phyloP scores from a whole-genome alignment of 2,329 filamentous ascomycete genomes.

The Fragosphaeria purpurea region DNA sequence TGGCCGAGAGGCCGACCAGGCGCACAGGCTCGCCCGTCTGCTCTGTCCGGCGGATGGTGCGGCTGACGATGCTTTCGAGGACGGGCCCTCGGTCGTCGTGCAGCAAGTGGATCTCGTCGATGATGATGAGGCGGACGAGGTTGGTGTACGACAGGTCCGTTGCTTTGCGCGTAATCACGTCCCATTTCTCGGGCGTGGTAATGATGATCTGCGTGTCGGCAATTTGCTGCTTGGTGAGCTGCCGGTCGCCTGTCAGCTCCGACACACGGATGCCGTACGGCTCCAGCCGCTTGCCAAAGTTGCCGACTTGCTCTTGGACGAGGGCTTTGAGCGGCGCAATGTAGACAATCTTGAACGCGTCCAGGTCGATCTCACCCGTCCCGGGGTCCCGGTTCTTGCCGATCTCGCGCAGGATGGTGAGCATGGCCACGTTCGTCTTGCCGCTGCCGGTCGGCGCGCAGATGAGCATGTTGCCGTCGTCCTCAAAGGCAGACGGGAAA shows the following conservation, averaged over 20 bases:
- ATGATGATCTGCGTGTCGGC: constrained; percentile 96
- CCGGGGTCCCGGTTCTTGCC: constrained; percentile 84
- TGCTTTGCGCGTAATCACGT: constrained; percentile 95
- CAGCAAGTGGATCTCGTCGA: constrained; percentile 94
- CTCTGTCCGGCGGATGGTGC: constrained; percentile 86
- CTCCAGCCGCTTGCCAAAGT: constrained; percentile 85
- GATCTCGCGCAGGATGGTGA: constrained; percentile 90
- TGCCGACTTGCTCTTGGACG: constrained; percentile 96
- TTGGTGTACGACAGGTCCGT: constrained; percentile 96
- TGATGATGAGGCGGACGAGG: constrained; percentile 89
- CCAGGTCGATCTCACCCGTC: constrained; percentile 89
- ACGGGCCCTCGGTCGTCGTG: constrained; percentile 97
- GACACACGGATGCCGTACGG: constrained; percentile 85
- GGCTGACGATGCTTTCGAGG: constrained; percentile 89
- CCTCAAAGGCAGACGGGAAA: constrained; percentile 79
- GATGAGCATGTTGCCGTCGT: constrained; percentile 95
- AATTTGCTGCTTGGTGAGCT: constrained; percentile 97
- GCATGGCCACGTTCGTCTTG: constrained; percentile 98
- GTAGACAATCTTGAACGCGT: constrained; percentile 97
- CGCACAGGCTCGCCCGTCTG: constrained; percentile 90
- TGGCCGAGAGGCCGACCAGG: constrained; percentile 86
- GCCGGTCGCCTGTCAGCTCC: constrained; percentile 94
- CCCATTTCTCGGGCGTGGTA: constrained; percentile 97
- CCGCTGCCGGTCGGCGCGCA: constrained; percentile 95
- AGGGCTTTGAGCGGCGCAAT: constrained; percentile 93